Conservation (phyloP, 331 rosid species). For the Malus hybrid region DNA sequence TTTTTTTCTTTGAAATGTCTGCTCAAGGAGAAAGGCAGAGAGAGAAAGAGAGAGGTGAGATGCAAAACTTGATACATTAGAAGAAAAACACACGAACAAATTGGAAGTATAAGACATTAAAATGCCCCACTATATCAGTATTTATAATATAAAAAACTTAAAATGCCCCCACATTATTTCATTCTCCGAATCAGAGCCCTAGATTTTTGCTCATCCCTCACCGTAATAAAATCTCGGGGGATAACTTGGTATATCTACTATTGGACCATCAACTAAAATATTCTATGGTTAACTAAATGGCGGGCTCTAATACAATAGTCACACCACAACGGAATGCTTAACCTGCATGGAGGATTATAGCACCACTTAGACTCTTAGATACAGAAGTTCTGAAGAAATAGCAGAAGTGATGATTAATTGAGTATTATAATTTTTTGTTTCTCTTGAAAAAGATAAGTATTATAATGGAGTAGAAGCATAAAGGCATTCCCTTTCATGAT, state of each 20-base stretch:
- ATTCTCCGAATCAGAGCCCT: not conserved
- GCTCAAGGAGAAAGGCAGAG: slow-evolving; percentile 18
- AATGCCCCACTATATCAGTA: not conserved
- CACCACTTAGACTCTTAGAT: no score
- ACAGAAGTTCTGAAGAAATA: no score
- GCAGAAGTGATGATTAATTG: no score
- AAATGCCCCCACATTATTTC: not conserved
- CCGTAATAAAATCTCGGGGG: not conserved
- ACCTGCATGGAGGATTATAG: no score
- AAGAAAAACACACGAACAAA: not conserved
- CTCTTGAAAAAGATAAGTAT: no score
- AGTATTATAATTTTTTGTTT: no score
- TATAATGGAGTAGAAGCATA: no score
- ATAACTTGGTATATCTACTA: not conserved
- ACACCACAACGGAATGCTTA: no score
- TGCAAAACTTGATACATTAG: not conserved
- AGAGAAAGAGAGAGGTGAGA: not conserved
- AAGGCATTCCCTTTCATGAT: no score
- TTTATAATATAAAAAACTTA: not conserved
- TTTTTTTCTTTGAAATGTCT: slow-evolving; percentile 78
- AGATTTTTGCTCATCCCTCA: not conserved
- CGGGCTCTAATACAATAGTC: no score
- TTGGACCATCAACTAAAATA: not conserved
- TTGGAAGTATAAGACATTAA: not conserved
- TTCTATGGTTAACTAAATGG: no score